Evolutionary conservation across 192 early-diverging fungal species (phyloP).

Genomic region (Backusella circina): DNA sequence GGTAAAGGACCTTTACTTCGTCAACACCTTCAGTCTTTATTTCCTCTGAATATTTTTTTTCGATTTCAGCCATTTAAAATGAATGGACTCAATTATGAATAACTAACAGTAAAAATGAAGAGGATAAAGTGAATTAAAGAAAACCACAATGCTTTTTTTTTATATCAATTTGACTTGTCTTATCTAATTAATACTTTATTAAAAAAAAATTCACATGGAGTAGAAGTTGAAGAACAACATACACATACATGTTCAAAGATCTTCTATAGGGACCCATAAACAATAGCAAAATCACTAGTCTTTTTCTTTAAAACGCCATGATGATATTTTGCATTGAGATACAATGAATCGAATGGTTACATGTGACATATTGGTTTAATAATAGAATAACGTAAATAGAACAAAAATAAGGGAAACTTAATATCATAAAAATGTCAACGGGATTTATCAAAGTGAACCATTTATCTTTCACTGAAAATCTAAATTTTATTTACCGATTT

Average conservation of each 20-base stretch:
- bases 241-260: background rate
- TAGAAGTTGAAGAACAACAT: background rate
- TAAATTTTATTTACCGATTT: background rate
- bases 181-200: background rate
- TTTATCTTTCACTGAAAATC: background rate
- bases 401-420: background rate
- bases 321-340: background rate
- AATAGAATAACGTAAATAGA: background rate
- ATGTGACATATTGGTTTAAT: background rate
- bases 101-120: background rate
- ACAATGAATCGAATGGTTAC: background rate
- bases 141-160: background rate
- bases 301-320: background rate
- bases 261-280: background rate
- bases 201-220: background rate
- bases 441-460: background rate
- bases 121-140: background rate
- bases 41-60: slow-evolving; percentile 2
- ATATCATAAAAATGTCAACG: background rate
- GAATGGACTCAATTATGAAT: background rate
- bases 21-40: background rate
- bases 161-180: background rate
- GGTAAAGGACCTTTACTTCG: background rate
- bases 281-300: background rate
- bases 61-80: background rate